Conservation (phyloP, 2,329 filamentous ascomycete species). For the Penicillium sp. region DNA sequence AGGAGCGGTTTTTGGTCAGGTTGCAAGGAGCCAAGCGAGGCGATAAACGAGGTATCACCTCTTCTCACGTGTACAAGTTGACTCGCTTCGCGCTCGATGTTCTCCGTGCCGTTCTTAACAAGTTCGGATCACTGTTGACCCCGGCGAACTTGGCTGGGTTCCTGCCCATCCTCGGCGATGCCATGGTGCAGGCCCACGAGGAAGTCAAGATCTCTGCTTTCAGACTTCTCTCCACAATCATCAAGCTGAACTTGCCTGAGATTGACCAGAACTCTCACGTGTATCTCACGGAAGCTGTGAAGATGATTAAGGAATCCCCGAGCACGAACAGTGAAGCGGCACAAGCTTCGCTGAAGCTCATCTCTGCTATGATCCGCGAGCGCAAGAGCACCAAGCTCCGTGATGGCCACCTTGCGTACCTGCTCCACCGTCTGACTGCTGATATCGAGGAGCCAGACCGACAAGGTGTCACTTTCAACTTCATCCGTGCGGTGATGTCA, state of each 20-base stretch:
- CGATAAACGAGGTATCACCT: slow-evolving; percentile 65
- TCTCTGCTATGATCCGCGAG: slow-evolving; percentile 80
- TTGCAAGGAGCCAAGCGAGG: slow-evolving; percentile 70
- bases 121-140: slow-evolving; percentile 75
- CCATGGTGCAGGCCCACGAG: slow-evolving; percentile 76
- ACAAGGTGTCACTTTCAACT: slow-evolving; percentile 91
- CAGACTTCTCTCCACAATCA: slow-evolving; percentile 75
- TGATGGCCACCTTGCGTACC: slow-evolving; percentile 73
- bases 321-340: slow-evolving; percentile 78
- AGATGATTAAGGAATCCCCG: slow-evolving; percentile 69
- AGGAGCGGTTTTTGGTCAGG: slow-evolving; percentile 68
- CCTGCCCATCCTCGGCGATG: slow-evolving; percentile 81
- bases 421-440: slow-evolving; percentile 75
- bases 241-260: slow-evolving; percentile 72
- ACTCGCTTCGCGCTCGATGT: slow-evolving; percentile 83
- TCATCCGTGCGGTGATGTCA: slow-evolving; percentile 79
- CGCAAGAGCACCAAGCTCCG: slow-evolving; percentile 70
- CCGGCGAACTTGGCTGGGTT: slow-evolving; percentile 77
- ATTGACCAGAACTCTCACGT: slow-evolving; percentile 68
- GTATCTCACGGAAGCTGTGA: slow-evolving; percentile 79
- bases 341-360: slow-evolving; percentile 82
- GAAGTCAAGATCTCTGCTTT: slow-evolving; percentile 88
- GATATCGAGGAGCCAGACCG: slow-evolving; percentile 90
- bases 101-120: slow-evolving; percentile 77
- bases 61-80: slow-evolving; percentile 81